These are phyloP conservation scores for Orychophragmus violaceus DNA, from an alignment of 345 rosid species.

Conservation along the genomic window DNA sequence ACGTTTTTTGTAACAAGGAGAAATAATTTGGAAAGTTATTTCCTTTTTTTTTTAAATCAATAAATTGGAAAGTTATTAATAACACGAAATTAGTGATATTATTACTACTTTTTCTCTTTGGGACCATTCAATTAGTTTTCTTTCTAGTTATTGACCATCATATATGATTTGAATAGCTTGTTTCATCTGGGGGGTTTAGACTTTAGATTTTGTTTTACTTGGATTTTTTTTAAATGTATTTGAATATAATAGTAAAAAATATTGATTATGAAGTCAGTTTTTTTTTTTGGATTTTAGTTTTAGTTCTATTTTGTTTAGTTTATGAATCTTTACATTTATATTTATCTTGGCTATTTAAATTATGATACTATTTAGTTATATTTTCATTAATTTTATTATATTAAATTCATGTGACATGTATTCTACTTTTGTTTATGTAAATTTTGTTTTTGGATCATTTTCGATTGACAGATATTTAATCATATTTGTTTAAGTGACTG, in stretches of 20 bases:
- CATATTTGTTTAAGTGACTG: too few relatives aligned
- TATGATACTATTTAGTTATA: too few relatives aligned
- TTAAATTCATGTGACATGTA: too few relatives aligned
- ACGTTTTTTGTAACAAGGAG: neutral
- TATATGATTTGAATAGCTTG: neutral
- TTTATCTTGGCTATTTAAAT: neutral
- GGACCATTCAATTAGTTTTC: neutral
- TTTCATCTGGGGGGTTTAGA: neutral
- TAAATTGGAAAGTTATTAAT: neutral
- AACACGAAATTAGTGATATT: neutral
- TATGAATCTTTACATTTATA: neutral
- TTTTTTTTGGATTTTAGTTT: neutral
- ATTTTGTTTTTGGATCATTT: too few relatives aligned
- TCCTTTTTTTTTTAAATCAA: too few relatives aligned
- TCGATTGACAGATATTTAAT: too few relatives aligned
- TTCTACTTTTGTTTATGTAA: too few relatives aligned
- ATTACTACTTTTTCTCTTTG: neutral
- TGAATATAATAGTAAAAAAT: too few relatives aligned
- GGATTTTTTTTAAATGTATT: too few relatives aligned
- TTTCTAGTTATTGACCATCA: neutral
- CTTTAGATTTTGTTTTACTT: neutral
- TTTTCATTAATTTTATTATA: too few relatives aligned
- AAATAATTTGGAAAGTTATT: too few relatives aligned
- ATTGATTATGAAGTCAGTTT: neutral
- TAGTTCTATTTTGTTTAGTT: neutral